Evolutionary conservation across 2,329 filamentous ascomycete species (phyloP).

Genomic region (Diplodia sapinea): DNA sequence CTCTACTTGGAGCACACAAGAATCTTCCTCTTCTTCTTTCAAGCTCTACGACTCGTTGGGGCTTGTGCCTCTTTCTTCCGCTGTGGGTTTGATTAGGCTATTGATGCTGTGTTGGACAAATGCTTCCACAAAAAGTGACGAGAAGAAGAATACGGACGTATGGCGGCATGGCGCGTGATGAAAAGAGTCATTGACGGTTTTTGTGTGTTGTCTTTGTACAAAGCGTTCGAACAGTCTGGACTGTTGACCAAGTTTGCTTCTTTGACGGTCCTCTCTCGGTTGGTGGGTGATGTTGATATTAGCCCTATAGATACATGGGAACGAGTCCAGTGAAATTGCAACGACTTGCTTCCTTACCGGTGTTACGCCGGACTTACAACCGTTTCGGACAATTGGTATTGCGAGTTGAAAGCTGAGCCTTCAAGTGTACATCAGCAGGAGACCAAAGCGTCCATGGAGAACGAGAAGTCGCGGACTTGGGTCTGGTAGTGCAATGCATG

Average conservation of each 20-base stretch:
- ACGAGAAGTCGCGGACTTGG: neutral
- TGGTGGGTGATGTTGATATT: neutral
- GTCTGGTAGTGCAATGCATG: neutral
- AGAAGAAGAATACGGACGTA: neutral
- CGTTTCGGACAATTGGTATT: neutral
- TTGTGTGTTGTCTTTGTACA: neutral
- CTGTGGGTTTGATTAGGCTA: neutral
- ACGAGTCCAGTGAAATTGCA: neutral
- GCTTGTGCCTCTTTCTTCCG: neutral
- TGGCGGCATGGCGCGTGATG: neutral
- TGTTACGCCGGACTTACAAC: neutral
- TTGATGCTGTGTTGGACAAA: conserved; percentile 1
- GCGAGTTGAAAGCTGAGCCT: neutral
- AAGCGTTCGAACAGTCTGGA: neutral
- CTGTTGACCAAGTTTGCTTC: neutral
- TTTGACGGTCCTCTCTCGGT: neutral
- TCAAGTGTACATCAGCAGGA: neutral
- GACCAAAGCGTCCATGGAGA: neutral
- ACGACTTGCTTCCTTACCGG: neutral
- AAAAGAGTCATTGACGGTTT: neutral
- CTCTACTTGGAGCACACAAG: neutral
- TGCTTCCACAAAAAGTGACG: neutral
- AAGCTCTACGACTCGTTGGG: neutral
- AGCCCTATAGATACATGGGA: neutral
- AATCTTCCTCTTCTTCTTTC: neutral